Conservation (phyloP, 129 eudicot species). For the Cynara cardunculus region DNA sequence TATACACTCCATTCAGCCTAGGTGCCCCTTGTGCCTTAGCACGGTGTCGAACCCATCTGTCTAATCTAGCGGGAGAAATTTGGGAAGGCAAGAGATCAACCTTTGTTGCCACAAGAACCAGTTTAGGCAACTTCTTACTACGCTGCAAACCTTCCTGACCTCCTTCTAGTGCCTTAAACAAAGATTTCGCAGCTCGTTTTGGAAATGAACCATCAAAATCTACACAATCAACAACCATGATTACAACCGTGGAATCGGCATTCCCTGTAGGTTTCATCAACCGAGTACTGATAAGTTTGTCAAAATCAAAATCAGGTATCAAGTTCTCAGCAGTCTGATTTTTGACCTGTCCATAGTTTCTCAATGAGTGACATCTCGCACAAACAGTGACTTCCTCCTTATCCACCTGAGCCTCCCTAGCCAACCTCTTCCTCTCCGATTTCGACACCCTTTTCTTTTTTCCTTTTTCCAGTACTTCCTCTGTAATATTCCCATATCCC, state of each 20-base stretch:
- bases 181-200: conserved; percentile 80
- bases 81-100: conserved; percentile 94
- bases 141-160: conserved; percentile 37
- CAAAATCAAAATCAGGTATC: conserved; percentile 95
- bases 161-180: conserved; percentile 65
- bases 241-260: conserved; percentile 80
- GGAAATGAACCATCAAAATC: conserved; percentile 99
- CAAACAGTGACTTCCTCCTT: conserved; percentile 86
- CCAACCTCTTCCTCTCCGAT: conserved; percentile 68
- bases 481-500: conserved; percentile 83
- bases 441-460: conserved; percentile 64
- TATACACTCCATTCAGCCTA: conserved; percentile 75
- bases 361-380: conserved; percentile 90
- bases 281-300: conserved; percentile 69
- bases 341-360: conserved; percentile 90
- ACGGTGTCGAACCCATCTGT: conserved; percentile 91
- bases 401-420: conserved; percentile 59
- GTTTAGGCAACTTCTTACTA: conserved; percentile 71
- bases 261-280: conserved; percentile 78
- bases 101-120: conserved; percentile 90
- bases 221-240: conserved; percentile 96
- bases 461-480: conserved; percentile 54
- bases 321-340: conserved; percentile 80
- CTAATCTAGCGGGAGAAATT: conserved; percentile 86
- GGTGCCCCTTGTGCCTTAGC: conserved; percentile 93